A percentile compares a stretch with the other conserved stretches of the same genome.
Conservation (phyloP, 768 basidiomycete species). For the Amanita muscaria region DNA sequence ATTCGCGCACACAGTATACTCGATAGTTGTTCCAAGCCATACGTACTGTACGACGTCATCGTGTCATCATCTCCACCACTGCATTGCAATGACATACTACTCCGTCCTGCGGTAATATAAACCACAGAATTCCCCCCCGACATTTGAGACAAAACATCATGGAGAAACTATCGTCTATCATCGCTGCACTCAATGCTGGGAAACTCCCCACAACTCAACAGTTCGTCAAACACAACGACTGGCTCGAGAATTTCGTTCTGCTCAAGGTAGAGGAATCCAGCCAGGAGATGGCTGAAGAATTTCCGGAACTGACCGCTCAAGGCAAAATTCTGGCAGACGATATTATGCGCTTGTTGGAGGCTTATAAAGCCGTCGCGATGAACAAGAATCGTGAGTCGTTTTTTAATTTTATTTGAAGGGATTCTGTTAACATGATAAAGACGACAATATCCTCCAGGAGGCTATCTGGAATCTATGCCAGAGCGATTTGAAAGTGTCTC, state of each 20-base stretch:
- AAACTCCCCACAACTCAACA: constrained; percentile 63
- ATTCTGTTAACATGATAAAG: constrained; percentile 23
- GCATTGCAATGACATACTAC: neutral
- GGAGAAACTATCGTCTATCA: constrained; percentile 53
- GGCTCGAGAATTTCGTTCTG: constrained; percentile 41
- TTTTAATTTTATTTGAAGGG: neutral
- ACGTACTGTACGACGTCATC: neutral
- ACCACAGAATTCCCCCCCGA: neutral
- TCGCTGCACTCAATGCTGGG: constrained; percentile 63
- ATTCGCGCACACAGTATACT: no score
- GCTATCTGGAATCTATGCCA: constrained; percentile 57
- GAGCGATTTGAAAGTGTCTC: constrained; percentile 37
- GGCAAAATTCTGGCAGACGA: constrained; percentile 44
- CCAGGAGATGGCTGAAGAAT: constrained; percentile 12
- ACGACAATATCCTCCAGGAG: constrained; percentile 56
- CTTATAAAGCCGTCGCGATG: constrained; percentile 44
- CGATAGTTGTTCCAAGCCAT: no score
- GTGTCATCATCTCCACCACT: constrained; percentile 3
- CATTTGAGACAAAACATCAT: constrained; percentile 25
- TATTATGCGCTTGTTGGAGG: constrained; percentile 42
- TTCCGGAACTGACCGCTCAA: constrained; percentile 39
- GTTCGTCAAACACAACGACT: constrained; percentile 43
- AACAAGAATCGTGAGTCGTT: constrained; percentile 48
- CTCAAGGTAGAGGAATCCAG: constrained; percentile 35
- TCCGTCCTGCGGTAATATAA: constrained; percentile 1